A percentile compares a stretch with the other conserved stretches of the same genome.
These are phyloP conservation scores for Adansonia gregorii DNA, from an alignment of 441 rosid species.

Conservation along the genomic window DNA sequence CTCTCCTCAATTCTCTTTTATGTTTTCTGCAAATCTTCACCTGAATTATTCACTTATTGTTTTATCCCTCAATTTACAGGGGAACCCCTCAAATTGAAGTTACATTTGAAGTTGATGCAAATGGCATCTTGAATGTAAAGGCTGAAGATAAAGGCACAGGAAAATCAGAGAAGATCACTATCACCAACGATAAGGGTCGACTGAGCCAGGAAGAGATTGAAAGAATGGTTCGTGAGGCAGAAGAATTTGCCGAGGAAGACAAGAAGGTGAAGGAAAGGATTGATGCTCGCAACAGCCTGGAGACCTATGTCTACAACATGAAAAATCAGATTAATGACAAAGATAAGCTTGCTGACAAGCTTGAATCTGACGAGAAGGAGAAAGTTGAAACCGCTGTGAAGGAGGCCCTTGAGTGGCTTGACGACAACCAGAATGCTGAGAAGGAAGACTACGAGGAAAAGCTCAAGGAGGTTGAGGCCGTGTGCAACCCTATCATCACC, in stretches of 20 bases:
- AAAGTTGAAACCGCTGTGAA: conserved; percentile 71
- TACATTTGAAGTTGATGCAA: conserved; percentile 95
- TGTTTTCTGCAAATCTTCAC: neutral
- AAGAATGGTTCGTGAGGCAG: conserved; percentile 91
- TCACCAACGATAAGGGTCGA: conserved; percentile 96
- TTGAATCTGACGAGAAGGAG: conserved; percentile 91
- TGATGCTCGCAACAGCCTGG: conserved; percentile 84
- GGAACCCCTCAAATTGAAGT: conserved; percentile 99
- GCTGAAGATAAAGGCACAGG: conserved; percentile 95
- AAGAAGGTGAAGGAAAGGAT: conserved; percentile 93
- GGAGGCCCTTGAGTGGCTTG: conserved; percentile 95
- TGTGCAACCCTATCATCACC: conserved; percentile 86
- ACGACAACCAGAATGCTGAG: conserved; percentile 87
- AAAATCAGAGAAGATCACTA: conserved; percentile 94
- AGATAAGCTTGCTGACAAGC: conserved; percentile 96
- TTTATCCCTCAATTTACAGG: conserved; percentile 41
- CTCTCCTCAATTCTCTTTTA: neutral
- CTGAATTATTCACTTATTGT: neutral
- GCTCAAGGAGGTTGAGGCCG: conserved; percentile 92
- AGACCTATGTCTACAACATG: conserved; percentile 92
- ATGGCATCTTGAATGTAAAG: conserved; percentile 88
- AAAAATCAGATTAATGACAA: conserved; percentile 93
- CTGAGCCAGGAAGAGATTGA: conserved; percentile 97
- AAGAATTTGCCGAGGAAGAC: conserved; percentile 96
- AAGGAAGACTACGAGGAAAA: conserved; percentile 93